Percentiles rank a stretch among this genome's conserved stretches.
These are phyloP conservation scores for Lolium multiflorum DNA, from an alignment of 176 grass and related monocot genomes.

Conservation along the genomic window DNA sequence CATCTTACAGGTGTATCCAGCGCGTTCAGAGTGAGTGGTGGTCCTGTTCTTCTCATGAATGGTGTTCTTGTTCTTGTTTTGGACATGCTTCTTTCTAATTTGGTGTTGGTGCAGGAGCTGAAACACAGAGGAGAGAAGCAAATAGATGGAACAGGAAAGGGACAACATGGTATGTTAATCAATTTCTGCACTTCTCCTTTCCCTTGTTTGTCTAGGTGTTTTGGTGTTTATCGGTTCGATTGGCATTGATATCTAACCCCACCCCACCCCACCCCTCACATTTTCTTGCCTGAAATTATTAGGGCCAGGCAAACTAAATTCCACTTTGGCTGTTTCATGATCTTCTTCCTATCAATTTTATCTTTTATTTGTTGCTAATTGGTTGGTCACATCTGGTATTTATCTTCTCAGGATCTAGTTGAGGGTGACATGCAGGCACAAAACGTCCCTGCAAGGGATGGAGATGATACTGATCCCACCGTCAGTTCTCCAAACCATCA, in stretches of 20 bases:
- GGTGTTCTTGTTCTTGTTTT: not conserved
- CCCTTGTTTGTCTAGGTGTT: not conserved
- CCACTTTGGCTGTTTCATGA: not conserved
- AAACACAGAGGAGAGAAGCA: not conserved
- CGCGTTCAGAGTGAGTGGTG: not conserved
- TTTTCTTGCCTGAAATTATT: not conserved
- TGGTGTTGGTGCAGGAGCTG: not conserved
- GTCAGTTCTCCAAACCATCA: slow-evolving; percentile 28
- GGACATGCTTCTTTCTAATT: not conserved
- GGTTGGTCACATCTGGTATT: not conserved
- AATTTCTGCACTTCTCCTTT: not conserved
- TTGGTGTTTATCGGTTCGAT: not conserved
- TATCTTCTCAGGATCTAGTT: slow-evolving; percentile 9
- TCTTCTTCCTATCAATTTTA: not conserved
- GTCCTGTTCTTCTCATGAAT: not conserved
- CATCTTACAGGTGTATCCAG: not conserved
- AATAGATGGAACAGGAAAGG: not conserved
- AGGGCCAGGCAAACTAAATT: not conserved
- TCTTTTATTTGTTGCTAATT: not conserved
- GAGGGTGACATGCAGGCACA: not conserved
- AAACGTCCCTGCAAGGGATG: slow-evolving; percentile 29
- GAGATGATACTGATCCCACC: slow-evolving; percentile 69
- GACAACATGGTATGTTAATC: not conserved
- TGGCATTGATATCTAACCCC: not conserved
- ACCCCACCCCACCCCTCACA: too few relatives aligned